phyloP scores from a whole-genome alignment of 495 filamentous ascomycete genomes.

The Podospora comata region DNA sequence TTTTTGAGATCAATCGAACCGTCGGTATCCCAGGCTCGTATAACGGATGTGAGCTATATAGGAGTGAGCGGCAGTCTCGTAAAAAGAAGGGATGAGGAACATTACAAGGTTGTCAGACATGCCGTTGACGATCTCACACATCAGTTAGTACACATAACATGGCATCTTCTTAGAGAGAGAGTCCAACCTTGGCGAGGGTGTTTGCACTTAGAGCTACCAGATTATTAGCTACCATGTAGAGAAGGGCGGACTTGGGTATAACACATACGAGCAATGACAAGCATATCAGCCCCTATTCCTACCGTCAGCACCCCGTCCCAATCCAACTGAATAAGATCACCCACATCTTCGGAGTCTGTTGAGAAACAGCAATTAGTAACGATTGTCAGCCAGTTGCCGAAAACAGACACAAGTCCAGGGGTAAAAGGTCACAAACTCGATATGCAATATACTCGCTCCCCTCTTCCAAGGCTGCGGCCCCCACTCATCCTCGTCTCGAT shows the following conservation, averaged over 20 bases:
- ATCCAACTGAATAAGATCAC: neutral
- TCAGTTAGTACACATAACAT: neutral
- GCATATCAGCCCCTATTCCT: conserved; percentile 60
- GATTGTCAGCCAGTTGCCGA: neutral
- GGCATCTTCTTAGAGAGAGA: neutral
- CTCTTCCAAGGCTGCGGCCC: conserved; percentile 62
- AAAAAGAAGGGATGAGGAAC: neutral
- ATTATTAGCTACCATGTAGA: neutral
- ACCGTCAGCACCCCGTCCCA: neutral
- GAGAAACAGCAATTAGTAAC: neutral
- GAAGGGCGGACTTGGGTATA: neutral
- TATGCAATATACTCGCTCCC: conserved; percentile 71
- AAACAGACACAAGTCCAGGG: neutral
- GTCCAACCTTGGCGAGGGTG: conserved; percentile 64
- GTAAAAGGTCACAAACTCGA: conserved; percentile 61
- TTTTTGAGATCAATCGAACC: conserved; percentile 53
- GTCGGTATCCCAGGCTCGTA: conserved; percentile 86
- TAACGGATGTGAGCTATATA: conserved; percentile 48
- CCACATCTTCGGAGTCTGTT: conserved; percentile 27
- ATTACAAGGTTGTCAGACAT: conserved; percentile 42
- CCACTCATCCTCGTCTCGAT: conserved; percentile 81
- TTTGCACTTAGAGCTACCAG: conserved; percentile 56
- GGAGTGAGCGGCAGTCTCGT: neutral
- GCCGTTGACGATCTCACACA: conserved; percentile 23
- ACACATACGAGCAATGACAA: conserved; percentile 73